Evolutionary conservation across 169 alveolate genomes (phyloP).

Genomic region (Miamiensis avidus): DNA sequence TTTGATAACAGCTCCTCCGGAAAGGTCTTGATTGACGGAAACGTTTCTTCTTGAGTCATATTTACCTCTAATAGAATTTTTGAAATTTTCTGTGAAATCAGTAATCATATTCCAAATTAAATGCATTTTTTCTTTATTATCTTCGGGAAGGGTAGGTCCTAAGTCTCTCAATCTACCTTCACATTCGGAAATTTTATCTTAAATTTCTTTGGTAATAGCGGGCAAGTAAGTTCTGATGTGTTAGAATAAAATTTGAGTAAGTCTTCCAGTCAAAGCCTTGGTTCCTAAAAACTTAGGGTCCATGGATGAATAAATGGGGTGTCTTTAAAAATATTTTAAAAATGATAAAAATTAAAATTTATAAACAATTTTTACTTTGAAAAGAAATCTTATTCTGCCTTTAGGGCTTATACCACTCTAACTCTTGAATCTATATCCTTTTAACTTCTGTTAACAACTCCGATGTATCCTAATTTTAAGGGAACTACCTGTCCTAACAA

Average conservation of each 20-base stretch:
- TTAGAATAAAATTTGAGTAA: constrained; percentile 94
- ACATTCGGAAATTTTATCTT: constrained; percentile 67
- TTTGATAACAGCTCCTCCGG: constrained; percentile 80
- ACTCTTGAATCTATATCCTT: constrained; percentile 91
- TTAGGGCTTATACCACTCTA: constrained; percentile 65
- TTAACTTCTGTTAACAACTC: constrained; percentile 93
- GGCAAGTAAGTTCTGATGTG: constrained; percentile 97
- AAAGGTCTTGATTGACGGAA: constrained; percentile 51
- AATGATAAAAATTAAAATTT: too few species aligned
- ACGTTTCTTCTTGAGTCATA: constrained; percentile 83
- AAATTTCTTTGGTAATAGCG: constrained; percentile 93
- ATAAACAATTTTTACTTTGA: not conserved
- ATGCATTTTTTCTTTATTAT: constrained; percentile 91
- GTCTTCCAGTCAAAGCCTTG: constrained; percentile 92
- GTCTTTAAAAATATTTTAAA: constrained; percentile 44
- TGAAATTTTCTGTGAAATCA: constrained; percentile 96
- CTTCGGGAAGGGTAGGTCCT: constrained; percentile 94
- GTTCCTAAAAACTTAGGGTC: constrained; percentile 93
- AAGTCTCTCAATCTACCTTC: constrained; percentile 86
- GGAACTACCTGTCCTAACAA: constrained; percentile 95
- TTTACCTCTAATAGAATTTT: constrained; percentile 94
- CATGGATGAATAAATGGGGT: constrained; percentile 93
- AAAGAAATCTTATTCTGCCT: constrained; percentile 41
- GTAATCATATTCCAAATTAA: constrained; percentile 97
- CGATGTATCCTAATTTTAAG: constrained; percentile 96